These are phyloP conservation scores for Dipodascopsis tothii DNA, from an alignment of 805 yeast genomes.

Conservation along the genomic window DNA sequence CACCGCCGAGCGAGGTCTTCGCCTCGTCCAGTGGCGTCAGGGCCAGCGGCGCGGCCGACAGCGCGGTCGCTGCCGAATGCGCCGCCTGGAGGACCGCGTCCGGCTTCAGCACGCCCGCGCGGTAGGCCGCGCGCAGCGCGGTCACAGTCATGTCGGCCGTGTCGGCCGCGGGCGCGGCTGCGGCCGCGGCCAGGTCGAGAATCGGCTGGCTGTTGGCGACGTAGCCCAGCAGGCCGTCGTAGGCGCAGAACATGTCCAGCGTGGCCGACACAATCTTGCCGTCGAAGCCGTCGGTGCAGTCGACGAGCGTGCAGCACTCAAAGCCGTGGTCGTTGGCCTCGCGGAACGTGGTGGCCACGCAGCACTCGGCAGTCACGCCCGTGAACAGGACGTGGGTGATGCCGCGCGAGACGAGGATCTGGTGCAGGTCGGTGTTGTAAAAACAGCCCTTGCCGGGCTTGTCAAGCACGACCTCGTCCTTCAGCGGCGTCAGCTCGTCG, in stretches of 20 bases:
- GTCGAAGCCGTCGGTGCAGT: constrained; percentile 28
- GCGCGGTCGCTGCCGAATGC: not conserved
- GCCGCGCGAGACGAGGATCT: constrained; percentile 29
- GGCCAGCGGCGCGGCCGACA: not conserved
- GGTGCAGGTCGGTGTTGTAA: constrained; percentile 31
- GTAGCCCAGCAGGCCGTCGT: constrained; percentile 28
- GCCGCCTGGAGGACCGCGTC: constrained; percentile 1
- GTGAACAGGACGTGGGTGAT: constrained; percentile 29
- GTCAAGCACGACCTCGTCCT: constrained; percentile 29
- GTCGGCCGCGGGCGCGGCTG: constrained; percentile 1
- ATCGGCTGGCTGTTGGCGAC: constrained; percentile 18
- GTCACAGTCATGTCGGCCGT: constrained; percentile 9
- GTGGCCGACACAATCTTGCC: constrained; percentile 20
- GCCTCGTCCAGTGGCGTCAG: not conserved
- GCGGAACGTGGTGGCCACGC: constrained; percentile 5
- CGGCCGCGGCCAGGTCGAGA: constrained; percentile 18
- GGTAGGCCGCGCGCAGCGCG: constrained; percentile 12
- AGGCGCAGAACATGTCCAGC: constrained; percentile 22
- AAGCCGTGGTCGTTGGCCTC: constrained; percentile 33
- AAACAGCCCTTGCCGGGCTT: constrained; percentile 35
- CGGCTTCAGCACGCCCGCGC: constrained; percentile 10
- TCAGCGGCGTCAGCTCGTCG: constrained; percentile 29
- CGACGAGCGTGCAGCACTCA: constrained; percentile 28
- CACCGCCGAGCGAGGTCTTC: not conserved
- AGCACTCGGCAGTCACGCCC: constrained; percentile 32